Evolutionary conservation across 805 yeast genomes (phyloP), one percentile per base, ranked within the genome.

Genomic region (Yarrowia sp.): DNA sequence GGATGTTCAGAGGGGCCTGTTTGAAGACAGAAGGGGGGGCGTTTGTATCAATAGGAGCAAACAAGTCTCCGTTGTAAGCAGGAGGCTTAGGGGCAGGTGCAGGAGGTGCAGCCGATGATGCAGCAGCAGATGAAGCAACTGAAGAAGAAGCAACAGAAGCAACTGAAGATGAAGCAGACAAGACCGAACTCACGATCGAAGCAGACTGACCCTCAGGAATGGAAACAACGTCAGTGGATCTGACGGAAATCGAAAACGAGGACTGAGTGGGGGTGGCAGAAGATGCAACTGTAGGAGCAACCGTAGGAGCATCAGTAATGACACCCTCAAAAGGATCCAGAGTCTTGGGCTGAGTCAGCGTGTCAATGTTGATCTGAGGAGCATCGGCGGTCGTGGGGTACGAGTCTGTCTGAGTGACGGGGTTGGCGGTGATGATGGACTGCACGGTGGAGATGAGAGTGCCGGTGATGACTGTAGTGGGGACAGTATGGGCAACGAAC

Each of bases 11-110:
- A 3, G 73, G 78, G 43, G 78, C 78, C 62, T 82, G 77, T 4
- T 78, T 67, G 75, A 85, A 85, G 58, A 82, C 78, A 0, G 77
- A 65, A 8, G 79, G 78, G 5, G 87, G 87, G 28, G 74, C 76
- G 11, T 68, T 68, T 4, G 83, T 81, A 48, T 79, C 78, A 64
- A 86, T 77, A 2, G 81, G 78, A 14, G 72, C 67, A 72, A 86
- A 85, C n/a, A 87, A 75, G 67, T 82, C 79, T 36, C 76, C 75
- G 35, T 63, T 76, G 70, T 28, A 70, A 18, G 64, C 15, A 1
- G 64, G 51, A 33, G 63, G 51, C 35, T 32, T 35, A 22, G 64
- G 42, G 9, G 47, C 31, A 31, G 51, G 38, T 3, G 60, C 32
- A 3, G 64, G 8, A 39, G 31, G 35, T 2, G 55, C 14, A 35